Evolutionary conservation across 2,329 filamentous ascomycete species (phyloP).

Genomic region (Beauveria caledonica): DNA sequence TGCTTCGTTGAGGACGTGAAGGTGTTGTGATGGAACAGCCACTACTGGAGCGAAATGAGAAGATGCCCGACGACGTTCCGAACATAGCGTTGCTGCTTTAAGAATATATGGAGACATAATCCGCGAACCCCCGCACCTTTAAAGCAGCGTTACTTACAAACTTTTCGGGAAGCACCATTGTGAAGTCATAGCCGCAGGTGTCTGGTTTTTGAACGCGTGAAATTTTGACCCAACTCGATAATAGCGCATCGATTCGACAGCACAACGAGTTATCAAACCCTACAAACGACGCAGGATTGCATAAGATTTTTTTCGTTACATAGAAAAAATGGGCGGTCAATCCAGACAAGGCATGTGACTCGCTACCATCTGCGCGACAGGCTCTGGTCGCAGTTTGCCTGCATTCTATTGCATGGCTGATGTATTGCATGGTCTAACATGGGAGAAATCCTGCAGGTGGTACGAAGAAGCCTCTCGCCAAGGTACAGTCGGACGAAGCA

Average conservation of each 20-base stretch:
- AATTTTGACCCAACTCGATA: not conserved
- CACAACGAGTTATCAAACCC: not conserved
- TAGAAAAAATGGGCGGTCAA: slow-evolving; percentile 54
- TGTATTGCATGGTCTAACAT: slow-evolving; percentile 7
- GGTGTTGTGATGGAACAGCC: not conserved
- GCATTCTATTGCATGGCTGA: not conserved
- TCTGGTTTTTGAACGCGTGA: not conserved
- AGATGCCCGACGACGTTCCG: not conserved
- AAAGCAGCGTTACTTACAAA: not conserved
- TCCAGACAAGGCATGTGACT: slow-evolving; percentile 48
- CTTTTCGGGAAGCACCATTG: slow-evolving; percentile 1
- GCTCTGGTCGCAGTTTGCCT: not conserved
- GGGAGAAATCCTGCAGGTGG: not conserved
- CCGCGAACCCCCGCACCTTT: not conserved
- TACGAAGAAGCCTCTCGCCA: not conserved
- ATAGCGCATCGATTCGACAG: not conserved
- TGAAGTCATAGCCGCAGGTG: not conserved
- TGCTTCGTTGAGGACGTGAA: not conserved
- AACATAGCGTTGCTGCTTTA: slow-evolving; percentile 14
- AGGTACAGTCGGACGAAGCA: not conserved
- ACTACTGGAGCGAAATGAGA: not conserved
- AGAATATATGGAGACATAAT: not conserved
- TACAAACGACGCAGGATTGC: not conserved
- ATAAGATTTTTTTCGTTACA: slow-evolving; percentile 8
- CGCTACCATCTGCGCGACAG: not conserved